Base-by-base conservation (phyloP, 495 filamentous ascomycete species). In the Aspergillus wentii region DNA sequence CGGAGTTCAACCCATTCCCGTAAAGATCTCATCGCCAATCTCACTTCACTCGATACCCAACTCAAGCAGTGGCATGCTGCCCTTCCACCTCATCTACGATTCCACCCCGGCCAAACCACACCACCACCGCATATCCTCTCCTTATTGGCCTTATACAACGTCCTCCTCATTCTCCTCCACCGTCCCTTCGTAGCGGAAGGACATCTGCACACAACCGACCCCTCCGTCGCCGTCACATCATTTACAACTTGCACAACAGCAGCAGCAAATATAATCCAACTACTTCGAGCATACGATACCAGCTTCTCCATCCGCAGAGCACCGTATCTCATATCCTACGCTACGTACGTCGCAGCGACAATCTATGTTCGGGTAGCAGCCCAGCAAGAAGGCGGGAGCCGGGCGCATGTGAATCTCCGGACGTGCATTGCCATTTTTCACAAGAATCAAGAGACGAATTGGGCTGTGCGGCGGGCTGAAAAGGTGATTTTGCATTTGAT, bases 271-370 rank as follows among this genome's bases (percentile, higher is more conserved):
- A 56, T 60, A 4, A 38, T 44, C 11, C 25, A 38, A 6, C 15
- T 55, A 5, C 23, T 60, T 1, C 45, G 43, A 32, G 36, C 45
- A n/a, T 68, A 62, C 31, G 40, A 55, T 4, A 28, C 41, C 8
- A 32, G 43, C 2, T 68, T 61, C 27, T 53, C 49, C 3, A 54
- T 64, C 8, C 28, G 40, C 26, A 30, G 43, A 5, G 56, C 56
- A 0, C 62, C 64, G 4, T 66, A 64, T 42, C 41, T 66, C 10
- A 57, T 66, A 2, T 62, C 57, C 14, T 66, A 66, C 40, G 59
- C 64, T 2, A 64, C 60, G 1, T 68, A 66, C 35, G 56, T 62
- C 8, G 51, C 48, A 11, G 62, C 51, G 8, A 68, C 57, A 0
- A 62, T 68, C 14, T 52, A 51, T 22, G 59, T 65, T 11, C 55